Conservation (phyloP, 176 grass and related monocot species). For the Oryza nivara region DNA sequence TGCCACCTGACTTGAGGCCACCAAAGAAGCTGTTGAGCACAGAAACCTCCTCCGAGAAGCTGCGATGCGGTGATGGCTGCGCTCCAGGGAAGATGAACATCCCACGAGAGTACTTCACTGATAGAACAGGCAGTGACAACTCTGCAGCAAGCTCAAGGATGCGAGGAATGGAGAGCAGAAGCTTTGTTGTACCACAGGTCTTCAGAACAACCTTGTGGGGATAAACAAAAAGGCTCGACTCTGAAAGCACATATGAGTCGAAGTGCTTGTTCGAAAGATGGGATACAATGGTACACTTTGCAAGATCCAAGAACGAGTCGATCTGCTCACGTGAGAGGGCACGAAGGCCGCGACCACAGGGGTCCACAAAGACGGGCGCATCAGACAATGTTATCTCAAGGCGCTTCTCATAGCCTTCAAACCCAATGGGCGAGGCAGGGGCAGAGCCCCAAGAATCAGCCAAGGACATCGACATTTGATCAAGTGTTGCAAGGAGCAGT, state of each 20-base stretch:
- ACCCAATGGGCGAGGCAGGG: conserved; percentile 74
- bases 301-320: conserved; percentile 76
- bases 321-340: conserved; percentile 70
- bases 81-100: conserved; percentile 84
- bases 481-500: conserved; percentile 38
- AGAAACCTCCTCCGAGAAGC: conserved; percentile 69
- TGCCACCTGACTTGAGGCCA: conserved; percentile 68
- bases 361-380: conserved; percentile 69
- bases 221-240: conserved; percentile 89
- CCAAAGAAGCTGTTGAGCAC: conserved; percentile 77
- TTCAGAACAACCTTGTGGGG: conserved; percentile 85
- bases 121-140: conserved; percentile 63
- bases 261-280: conserved; percentile 78
- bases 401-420: conserved; percentile 96
- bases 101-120: conserved; percentile 82
- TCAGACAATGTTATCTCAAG: conserved; percentile 83
- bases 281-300: conserved; percentile 83
- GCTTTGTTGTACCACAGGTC: conserved; percentile 90
- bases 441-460: conserved; percentile 48
- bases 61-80: conserved; percentile 73
- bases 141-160: conserved; percentile 77
- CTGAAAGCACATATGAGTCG: conserved; percentile 86
- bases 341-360: conserved; percentile 61
- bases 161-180: conserved; percentile 73
- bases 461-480: conserved; percentile 50